phyloP scores from a whole-genome alignment of 306 rosid species.

The Erythrophleum fordii region DNA sequence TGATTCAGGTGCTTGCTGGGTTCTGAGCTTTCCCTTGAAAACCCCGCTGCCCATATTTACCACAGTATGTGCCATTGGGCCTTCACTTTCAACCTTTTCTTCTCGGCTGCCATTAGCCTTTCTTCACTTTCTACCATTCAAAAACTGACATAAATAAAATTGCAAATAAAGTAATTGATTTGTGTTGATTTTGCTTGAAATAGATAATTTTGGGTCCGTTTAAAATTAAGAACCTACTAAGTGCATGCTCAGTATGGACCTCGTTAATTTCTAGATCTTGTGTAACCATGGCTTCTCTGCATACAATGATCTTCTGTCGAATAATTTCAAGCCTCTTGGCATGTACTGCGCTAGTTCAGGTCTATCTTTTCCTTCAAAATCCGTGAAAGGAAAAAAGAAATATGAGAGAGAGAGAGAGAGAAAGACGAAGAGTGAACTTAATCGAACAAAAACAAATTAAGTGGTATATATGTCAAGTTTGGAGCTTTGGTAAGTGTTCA shows the following conservation, averaged over 20 bases:
- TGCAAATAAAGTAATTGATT: neutral
- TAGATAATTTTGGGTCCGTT: neutral
- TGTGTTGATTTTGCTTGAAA: neutral
- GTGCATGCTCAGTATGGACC: too few relatives aligned
- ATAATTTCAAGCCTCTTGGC: neutral
- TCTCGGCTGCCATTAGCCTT: neutral
- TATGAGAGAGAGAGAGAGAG: too few relatives aligned
- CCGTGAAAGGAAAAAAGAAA: neutral
- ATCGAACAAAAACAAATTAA: neutral
- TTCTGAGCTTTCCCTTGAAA: neutral
- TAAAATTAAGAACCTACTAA: too few relatives aligned
- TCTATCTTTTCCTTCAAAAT: neutral
- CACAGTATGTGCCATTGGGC: neutral
- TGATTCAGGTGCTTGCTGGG: neutral
- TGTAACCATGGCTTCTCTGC: neutral
- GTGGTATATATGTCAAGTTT: neutral
- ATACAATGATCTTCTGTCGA: neutral
- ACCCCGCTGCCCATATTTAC: neutral
- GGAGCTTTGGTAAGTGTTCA: neutral
- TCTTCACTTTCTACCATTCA: neutral
- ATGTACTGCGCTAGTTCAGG: neutral
- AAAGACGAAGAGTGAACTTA: neutral
- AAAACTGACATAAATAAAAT: neutral
- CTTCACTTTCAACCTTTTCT: slow-evolving; percentile 13
- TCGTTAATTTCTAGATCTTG: neutral